phyloP scores from a whole-genome alignment of 2,329 filamentous ascomycete species.

The Claviceps maximensis region DNA sequence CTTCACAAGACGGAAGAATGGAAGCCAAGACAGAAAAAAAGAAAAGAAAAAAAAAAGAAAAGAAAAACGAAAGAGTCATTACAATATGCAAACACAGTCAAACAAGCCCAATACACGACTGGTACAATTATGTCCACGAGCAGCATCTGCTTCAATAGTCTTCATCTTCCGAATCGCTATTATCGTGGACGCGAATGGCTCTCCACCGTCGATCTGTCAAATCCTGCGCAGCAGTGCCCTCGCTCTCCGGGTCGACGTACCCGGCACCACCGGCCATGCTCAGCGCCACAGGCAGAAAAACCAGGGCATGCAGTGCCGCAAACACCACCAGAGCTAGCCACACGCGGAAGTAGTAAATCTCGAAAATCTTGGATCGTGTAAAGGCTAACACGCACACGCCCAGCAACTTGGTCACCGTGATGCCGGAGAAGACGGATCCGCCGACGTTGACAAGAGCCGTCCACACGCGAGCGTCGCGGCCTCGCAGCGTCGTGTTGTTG shows the following conservation, averaged over 20 bases:
- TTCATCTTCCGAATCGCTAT: conserved; percentile 62
- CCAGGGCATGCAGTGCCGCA: conserved; percentile 74
- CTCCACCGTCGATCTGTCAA: conserved; percentile 67
- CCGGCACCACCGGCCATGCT: conserved; percentile 77
- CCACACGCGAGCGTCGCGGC: conserved; percentile 78
- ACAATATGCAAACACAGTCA: no score
- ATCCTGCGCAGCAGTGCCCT: conserved; percentile 83
- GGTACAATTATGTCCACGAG: no score
- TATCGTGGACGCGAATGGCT: conserved; percentile 61
- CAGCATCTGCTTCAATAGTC: no score
- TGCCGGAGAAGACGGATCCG: conserved; percentile 86
- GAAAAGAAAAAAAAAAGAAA: not conserved
- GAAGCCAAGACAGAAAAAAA: not conserved
- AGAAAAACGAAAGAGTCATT: not conserved
- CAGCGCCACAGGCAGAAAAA: conserved; percentile 83
- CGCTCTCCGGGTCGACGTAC: conserved; percentile 75
- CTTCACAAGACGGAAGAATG: not conserved
- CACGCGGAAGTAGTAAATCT: conserved; percentile 97
- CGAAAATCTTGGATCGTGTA: conserved; percentile 95
- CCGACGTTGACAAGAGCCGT: conserved; percentile 90
- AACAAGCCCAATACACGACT: no score
- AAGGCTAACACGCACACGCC: conserved; percentile 89
- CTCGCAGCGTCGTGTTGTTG: conserved; percentile 64
- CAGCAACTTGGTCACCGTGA: conserved; percentile 88
- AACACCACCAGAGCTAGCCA: conserved; percentile 88